Conservation (phyloP, 1,139 yeast genomes). For the Taphrina betulina region DNA sequence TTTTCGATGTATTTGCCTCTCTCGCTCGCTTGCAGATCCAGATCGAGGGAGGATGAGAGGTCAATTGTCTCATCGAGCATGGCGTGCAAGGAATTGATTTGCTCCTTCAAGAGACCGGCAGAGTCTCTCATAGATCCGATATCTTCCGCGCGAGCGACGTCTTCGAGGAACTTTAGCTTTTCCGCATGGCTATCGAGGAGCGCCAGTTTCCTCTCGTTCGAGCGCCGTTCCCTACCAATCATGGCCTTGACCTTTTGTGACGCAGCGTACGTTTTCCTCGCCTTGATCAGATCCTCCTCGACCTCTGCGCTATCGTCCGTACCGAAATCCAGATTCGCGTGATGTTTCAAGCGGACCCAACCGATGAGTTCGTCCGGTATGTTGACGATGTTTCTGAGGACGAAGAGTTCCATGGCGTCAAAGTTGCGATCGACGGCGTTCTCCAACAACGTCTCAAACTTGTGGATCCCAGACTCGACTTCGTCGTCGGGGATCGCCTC, state of each 20-base stretch:
- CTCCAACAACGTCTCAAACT: slow-evolving; percentile 74
- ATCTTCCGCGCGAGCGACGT: slow-evolving; percentile 19
- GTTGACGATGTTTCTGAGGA: slow-evolving; percentile 70
- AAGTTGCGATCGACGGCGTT: slow-evolving; percentile 78
- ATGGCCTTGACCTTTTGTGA: slow-evolving; percentile 14
- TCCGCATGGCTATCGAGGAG: slow-evolving; percentile 17
- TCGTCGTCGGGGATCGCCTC: slow-evolving; percentile 49
- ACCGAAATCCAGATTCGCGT: slow-evolving; percentile 46
- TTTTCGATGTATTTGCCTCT: slow-evolving; percentile 27
- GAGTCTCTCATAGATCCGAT: slow-evolving; percentile 34
- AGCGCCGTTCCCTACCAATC: slow-evolving; percentile 8
- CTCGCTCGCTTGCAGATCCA: slow-evolving; percentile 10
- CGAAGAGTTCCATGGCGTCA: slow-evolving; percentile 82
- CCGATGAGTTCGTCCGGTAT: slow-evolving; percentile 75
- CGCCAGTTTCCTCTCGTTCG: slow-evolving; percentile 4
- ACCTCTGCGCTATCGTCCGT: slow-evolving; percentile 28
- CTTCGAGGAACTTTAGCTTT: slow-evolving; percentile 29
- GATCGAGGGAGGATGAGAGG: slow-evolving; percentile 7
- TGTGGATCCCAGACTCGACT: slow-evolving; percentile 72
- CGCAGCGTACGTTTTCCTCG: slow-evolving; percentile 22
- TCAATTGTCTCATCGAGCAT: slow-evolving; percentile 14
- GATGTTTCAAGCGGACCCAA: slow-evolving; percentile 67
- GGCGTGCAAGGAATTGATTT: slow-evolving; percentile 26
- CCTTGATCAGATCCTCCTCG: slow-evolving; percentile 25
- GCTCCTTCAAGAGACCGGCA: slow-evolving; percentile 32